Conservation (phyloP, 2,329 filamentous ascomycete species). For the Dactylellina leptospora region DNA sequence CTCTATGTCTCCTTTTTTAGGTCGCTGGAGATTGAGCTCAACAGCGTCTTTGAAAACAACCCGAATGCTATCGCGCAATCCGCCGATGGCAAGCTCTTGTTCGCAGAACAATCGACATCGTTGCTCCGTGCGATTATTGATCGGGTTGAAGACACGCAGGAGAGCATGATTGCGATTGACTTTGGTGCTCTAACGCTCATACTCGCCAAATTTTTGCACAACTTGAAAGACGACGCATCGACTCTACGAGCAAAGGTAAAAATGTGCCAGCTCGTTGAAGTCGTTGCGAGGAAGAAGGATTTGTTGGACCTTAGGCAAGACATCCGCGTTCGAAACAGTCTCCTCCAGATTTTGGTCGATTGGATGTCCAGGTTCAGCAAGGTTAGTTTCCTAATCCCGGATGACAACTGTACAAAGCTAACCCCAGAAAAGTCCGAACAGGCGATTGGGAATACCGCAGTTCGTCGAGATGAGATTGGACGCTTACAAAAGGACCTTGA, state of each 20-base stretch:
- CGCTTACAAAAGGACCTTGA: constrained; percentile 73
- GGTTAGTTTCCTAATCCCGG: constrained; percentile 28
- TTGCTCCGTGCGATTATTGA: constrained; percentile 72
- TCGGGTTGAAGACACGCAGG: constrained; percentile 70
- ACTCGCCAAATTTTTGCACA: constrained; percentile 73
- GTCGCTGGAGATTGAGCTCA: constrained; percentile 71
- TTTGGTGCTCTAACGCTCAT: constrained; percentile 71
- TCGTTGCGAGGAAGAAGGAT: constrained; percentile 72
- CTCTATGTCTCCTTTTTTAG: constrained; percentile 72
- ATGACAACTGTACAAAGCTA: not conserved
- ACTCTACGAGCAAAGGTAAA: constrained; percentile 73
- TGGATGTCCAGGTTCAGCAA: constrained; percentile 70
- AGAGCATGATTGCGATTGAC: constrained; percentile 71
- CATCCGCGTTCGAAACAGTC: constrained; percentile 73
- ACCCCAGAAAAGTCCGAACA: constrained; percentile 31
- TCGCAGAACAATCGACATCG: constrained; percentile 73
- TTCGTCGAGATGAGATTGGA: constrained; percentile 67
- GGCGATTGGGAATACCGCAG: constrained; percentile 52
- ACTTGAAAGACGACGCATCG: constrained; percentile 67
- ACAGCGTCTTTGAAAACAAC: constrained; percentile 55
- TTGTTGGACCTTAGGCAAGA: constrained; percentile 74
- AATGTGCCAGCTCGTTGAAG: constrained; percentile 73
- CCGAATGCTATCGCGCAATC: constrained; percentile 60
- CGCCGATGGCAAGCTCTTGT: constrained; percentile 70
- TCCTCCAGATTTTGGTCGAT: constrained; percentile 73